These are phyloP conservation scores for Silene vulgaris DNA, from an alignment of 179 eudicot genomes.

Conservation along the genomic window DNA sequence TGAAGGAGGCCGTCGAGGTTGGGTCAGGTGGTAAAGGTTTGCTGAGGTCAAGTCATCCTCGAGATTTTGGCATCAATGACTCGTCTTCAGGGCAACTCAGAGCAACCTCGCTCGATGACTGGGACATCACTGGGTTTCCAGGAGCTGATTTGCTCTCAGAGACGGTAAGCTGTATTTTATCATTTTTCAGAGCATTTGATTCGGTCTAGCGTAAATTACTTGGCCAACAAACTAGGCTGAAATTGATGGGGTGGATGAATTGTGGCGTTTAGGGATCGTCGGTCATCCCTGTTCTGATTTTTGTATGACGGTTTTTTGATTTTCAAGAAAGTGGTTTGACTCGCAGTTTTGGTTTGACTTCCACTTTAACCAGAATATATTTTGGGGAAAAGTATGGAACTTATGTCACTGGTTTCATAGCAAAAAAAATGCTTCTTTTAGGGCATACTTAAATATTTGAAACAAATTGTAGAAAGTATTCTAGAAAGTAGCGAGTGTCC, in stretches of 20 bases:
- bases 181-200: not conserved
- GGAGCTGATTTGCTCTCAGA: constrained; percentile 89
- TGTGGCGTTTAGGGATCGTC: not conserved
- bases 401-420: not conserved
- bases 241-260: not conserved
- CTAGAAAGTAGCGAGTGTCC: not conserved
- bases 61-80: constrained; percentile 45
- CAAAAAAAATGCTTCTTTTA: not conserved
- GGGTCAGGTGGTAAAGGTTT: constrained; percentile 52
- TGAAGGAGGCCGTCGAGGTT: constrained; percentile 51
- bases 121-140: constrained; percentile 72
- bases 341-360: not conserved
- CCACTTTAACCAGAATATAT: not conserved
- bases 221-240: not conserved
- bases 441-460: not conserved
- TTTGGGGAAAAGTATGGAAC: not conserved
- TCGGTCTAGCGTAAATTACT: not conserved
- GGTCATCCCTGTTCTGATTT: not conserved
- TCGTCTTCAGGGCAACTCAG: constrained; percentile 30
- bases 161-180: constrained; percentile 44
- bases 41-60: constrained; percentile 34
- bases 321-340: too few species aligned
- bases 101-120: constrained; percentile 45
- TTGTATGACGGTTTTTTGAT: not conserved
- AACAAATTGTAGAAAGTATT: too few species aligned